Percentiles rank a stretch among this genome's conserved stretches.
Evolutionary conservation across 139 green algal genomes (phyloP).

Genomic region (Micractinium sp.): DNA sequence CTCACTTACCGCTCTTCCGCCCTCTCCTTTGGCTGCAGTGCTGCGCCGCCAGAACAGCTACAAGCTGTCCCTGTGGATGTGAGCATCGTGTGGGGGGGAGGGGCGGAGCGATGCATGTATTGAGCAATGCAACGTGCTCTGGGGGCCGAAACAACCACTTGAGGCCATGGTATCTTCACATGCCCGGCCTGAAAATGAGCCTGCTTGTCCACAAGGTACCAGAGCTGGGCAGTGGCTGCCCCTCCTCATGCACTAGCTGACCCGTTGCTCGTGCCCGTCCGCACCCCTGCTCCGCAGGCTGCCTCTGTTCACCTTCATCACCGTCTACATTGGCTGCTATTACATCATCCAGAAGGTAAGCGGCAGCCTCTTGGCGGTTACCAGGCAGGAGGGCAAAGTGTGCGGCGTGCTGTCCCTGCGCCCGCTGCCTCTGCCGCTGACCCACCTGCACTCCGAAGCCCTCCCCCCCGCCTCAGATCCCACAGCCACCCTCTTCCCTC

Average conservation of each 20-base stretch:
- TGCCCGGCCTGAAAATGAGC: too few species aligned
- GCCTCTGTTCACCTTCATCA: slow-evolving; percentile 49
- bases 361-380: too few species aligned
- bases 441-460: too few species aligned
- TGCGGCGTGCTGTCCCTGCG: too few species aligned
- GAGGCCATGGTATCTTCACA: too few species aligned
- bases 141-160: too few species aligned
- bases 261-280: background rate
- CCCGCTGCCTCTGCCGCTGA: too few species aligned
- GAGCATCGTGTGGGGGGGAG: background rate
- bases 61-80: slow-evolving; percentile 32
- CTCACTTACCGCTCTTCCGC: background rate
- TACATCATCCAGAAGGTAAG: slow-evolving; percentile 75
- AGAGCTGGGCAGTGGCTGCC: background rate
- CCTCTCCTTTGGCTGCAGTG: background rate
- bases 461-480: too few species aligned
- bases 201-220: too few species aligned
- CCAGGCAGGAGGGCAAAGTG: too few species aligned
- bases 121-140: too few species aligned
- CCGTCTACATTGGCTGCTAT: slow-evolving; percentile 50
- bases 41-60: slow-evolving; percentile 37
- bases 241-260: background rate
- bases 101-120: background rate
- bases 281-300: background rate
- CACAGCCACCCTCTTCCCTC: background rate